These are phyloP conservation scores for Colletotrichum viniferum DNA, from an alignment of 2,329 filamentous ascomycete genomes.

Conservation along the genomic window DNA sequence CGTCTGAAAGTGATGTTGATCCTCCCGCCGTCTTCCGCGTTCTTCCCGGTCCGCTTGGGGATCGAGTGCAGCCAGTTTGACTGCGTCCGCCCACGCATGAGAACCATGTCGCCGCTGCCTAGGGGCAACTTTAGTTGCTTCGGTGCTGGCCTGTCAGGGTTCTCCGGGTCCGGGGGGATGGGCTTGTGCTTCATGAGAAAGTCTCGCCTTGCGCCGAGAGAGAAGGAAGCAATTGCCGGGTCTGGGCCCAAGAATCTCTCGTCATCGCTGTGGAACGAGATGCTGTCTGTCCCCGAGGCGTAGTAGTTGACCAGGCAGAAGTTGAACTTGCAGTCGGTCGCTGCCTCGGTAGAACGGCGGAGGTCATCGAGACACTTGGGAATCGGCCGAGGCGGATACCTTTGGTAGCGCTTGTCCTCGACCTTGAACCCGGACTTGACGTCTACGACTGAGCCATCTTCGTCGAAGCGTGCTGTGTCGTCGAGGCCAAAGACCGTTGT, in stretches of 20 bases:
- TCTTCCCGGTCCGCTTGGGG: conserved; percentile 72
- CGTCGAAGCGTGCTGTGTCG: conserved; percentile 66
- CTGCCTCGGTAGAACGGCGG: conserved; percentile 65
- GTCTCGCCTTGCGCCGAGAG: conserved; percentile 73
- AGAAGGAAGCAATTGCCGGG: conserved; percentile 77
- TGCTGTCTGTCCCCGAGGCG: conserved; percentile 76
- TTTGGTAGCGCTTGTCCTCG: conserved; percentile 57
- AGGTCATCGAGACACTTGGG: conserved; percentile 72
- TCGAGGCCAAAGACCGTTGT: conserved; percentile 64
- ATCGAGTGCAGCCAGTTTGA: conserved; percentile 79
- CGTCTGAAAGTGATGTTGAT: conserved; percentile 81
- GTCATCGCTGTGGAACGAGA: conserved; percentile 81
- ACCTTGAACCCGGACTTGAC: conserved; percentile 42
- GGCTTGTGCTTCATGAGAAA: conserved; percentile 84
- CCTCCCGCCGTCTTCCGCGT: conserved; percentile 64
- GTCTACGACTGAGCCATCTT: conserved; percentile 46
- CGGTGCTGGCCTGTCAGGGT: conserved; percentile 3
- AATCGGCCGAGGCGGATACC: conserved; percentile 69
- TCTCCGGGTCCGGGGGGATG: conserved; percentile 32
- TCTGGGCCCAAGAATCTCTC: conserved; percentile 74
- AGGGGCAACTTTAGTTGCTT: conserved; percentile 58
- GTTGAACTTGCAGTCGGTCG: conserved; percentile 73
- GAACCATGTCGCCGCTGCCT: conserved; percentile 75
- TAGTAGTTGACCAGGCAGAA: conserved; percentile 87
- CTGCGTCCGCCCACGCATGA: conserved; percentile 80